Percentiles rank a stretch among this genome's conserved stretches.
Evolutionary conservation across 371 early-diverging fungal genomes (phyloP).

Genomic region (Actinomortierella ambigua): DNA sequence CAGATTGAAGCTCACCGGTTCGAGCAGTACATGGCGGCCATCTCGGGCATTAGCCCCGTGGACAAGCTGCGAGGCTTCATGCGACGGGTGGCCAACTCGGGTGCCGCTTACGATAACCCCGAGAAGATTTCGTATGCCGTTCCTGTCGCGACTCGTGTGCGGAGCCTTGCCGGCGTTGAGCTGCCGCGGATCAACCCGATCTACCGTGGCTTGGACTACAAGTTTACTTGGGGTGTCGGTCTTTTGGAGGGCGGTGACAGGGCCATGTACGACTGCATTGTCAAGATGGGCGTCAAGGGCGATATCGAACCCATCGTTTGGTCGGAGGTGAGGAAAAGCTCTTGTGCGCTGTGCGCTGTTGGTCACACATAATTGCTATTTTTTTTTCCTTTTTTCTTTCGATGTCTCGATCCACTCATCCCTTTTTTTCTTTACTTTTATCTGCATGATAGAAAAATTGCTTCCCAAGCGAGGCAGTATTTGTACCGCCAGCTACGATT

Average conservation of each 20-base stretch:
- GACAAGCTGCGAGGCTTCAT: constrained; percentile 33
- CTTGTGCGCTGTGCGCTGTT: background rate
- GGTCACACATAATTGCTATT: background rate
- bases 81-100: constrained; percentile 32
- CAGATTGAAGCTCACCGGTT: constrained; percentile 56
- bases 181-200: constrained; percentile 71
- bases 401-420: background rate
- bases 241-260: constrained; percentile 52
- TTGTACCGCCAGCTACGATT: constrained; percentile 61
- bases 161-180: constrained; percentile 55
- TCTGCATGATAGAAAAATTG: constrained; percentile 53
- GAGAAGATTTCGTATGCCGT: constrained; percentile 34
- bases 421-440: background rate
- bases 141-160: constrained; percentile 26
- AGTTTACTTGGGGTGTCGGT: constrained; percentile 73
- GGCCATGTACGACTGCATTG: constrained; percentile 70
- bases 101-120: constrained; percentile 19
- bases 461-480: constrained; percentile 77
- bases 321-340: constrained; percentile 22
- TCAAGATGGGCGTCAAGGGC: constrained; percentile 57
- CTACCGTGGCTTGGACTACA: constrained; percentile 57
- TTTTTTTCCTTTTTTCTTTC: background rate
- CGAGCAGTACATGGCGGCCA: constrained; percentile 38
- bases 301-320: constrained; percentile 30
- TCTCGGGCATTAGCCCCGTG: constrained; percentile 24